phyloP scores from a whole-genome alignment of 306 rosid species.

The Medicago truncatula region MtrunA17r5.0-ANR NC_053048.1:51054501-51055000 shows the following conservation, averaged over 20 bases:
- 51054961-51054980: no score
- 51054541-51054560: background rate
- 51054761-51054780: conserved; percentile 36
- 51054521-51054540: background rate
- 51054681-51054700: conserved; percentile 52
- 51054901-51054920: no score
- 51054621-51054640: background rate
- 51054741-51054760: conserved; percentile 41
- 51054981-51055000: no score
- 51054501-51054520: background rate
- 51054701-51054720: conserved; percentile 57
- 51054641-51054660: conserved; percentile 1
- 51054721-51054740: conserved; percentile 30
- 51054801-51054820: conserved; percentile 45
- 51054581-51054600: conserved; percentile 30
- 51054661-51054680: conserved; percentile 38
- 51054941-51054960: no score
- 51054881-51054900: no score
- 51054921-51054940: no score
- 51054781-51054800: conserved; percentile 16
- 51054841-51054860: background rate
- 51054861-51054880: no score
- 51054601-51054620: conserved; percentile 41
- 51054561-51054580: conserved; percentile 9
- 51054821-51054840: conserved; percentile 6